Base-by-base conservation (phyloP, 129 eudicot genomes). In the Ambrosia trifida region DNA sequence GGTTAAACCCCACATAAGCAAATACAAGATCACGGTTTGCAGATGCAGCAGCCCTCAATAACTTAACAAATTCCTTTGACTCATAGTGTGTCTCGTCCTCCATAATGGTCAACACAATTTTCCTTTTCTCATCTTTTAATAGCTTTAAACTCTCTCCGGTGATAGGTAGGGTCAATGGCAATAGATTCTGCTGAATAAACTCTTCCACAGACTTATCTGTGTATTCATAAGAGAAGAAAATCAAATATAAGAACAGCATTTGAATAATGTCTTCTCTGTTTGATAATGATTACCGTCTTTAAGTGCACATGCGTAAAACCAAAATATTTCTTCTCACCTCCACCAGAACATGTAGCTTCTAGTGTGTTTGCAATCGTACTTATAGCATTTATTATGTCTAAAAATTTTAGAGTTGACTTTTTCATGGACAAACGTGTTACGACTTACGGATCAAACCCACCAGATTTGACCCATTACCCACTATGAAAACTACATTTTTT, bases 21-120 rank as follows among this genome's bases (percentile, higher is more conserved):
- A 95, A 95, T 50, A 95, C 78, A 68, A 83, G 75, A 64, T 95
- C 97, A 68, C 97, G 97, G 68, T 95, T 95, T 28, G 99, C 97
- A 80, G 99, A 84, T 17, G 99, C 99, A 72, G 97, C 99, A 18
- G 95, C 88, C 76, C 86, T 88, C 73, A 95, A 66, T 70, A 90
- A 65, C 76, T 90, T 90, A 59, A 90, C 62, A 44, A 95, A 61
- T 35, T 62, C 76, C 86, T 76, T 83, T 5, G 99, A 85, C 69
- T 78, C 82, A 33, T 84, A 84, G 36, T 78, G 81, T 33, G 74
- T 66, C 73, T 83, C 96, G 60, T 95, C 96, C 49, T 86, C 81
- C 80, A 95, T 47, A 77, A 95, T 82, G 12, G 97, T 86, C 76
- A 95, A 51, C 56, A 88, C 91, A 64, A 95, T 79, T 83, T 88